These are phyloP conservation scores for Erodium texanum DNA, from an alignment of 441 rosid species.

Conservation along the genomic window DNA sequence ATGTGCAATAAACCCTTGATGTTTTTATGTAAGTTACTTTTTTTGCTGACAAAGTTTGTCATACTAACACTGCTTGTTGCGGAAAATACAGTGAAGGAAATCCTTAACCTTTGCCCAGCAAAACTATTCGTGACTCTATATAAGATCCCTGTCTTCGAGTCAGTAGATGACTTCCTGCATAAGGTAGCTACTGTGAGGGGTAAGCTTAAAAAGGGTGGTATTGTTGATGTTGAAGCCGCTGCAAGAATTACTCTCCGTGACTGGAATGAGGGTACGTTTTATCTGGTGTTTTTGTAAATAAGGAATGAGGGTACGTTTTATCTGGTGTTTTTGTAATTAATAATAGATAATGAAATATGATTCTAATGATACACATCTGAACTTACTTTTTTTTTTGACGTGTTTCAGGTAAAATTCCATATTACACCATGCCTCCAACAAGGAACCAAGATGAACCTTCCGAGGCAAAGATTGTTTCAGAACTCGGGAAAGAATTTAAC, in stretches of 20 bases:
- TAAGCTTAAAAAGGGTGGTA: slow-evolving; percentile 87
- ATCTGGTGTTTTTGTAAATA: no score
- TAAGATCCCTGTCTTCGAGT: slow-evolving; percentile 62
- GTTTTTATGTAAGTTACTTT: no score
- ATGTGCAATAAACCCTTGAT: no score
- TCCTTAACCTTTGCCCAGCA: slow-evolving; percentile 68
- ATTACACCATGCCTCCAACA: slow-evolving; percentile 73
- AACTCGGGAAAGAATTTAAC: slow-evolving; percentile 71
- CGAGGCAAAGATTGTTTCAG: slow-evolving; percentile 62
- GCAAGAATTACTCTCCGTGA: slow-evolving; percentile 87
- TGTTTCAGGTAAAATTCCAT: slow-evolving; percentile 76
- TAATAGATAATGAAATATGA: neutral
- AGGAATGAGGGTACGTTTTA: slow-evolving; percentile 40
- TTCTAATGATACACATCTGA: neutral
- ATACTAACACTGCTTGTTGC: neutral
- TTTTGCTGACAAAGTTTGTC: no score
- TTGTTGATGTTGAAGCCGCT: slow-evolving; percentile 74
- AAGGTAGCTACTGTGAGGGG: slow-evolving; percentile 83
- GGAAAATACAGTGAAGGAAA: slow-evolving; percentile 63
- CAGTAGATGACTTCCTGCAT: slow-evolving; percentile 77
- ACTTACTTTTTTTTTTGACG: neutral
- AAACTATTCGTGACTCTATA: slow-evolving; percentile 56
- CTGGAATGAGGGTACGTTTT: slow-evolving; percentile 71
- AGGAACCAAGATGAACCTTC: slow-evolving; percentile 59
- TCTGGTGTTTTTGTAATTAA: no score